Evolutionary conservation across 805 yeast genomes (phyloP), one percentile per base, ranked within the genome.

Genomic region (Kazachstania bromeliacearum): DNA sequence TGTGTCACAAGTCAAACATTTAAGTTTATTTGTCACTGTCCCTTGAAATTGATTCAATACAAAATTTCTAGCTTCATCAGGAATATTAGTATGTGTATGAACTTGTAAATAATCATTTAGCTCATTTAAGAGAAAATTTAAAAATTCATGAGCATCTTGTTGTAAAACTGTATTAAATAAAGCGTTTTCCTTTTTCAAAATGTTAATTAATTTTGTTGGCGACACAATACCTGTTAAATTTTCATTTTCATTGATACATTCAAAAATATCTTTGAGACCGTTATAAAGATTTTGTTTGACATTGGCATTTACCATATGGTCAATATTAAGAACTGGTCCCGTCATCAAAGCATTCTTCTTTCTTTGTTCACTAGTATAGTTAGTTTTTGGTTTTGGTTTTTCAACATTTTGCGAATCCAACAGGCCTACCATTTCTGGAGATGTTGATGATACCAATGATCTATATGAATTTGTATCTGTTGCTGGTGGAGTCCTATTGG

Each of bases 141-240:
- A 70, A 59, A 92, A 92, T 61, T 92, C 98, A 60, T 92, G 98
- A 4, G 97, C 96, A 65, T 92, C 98, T 55, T 92, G 98, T 57
- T 92, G 98, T 95, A 87, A 88, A 29, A 83, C 77, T 39, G 85
- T 79, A 43, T 95, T 68, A 58, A 92, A 92, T 49, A 89, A 64
- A 47, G 78, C 83, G 55, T 89, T 92, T 45, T 84, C 88, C 38
- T 72, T 72, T 56, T 85, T 89, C 37, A 89, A 64, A 36, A 79
- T 79, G 31, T 76, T 79, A 30, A 92, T 73, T 33, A 92, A 71
- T 46, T 73, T 70, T 20, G 68, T 64, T 0, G 97, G 96, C 1
- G 95, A 82, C 0, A 85, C 88, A 2, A 92, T 84, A 4, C 97
- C 97, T 2, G 73, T 76, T 15, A 70, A 66, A 4, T 80, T 68